Conservation (phyloP, 2,329 filamentous ascomycete genomes). For the Xylaria sp. region DNA sequence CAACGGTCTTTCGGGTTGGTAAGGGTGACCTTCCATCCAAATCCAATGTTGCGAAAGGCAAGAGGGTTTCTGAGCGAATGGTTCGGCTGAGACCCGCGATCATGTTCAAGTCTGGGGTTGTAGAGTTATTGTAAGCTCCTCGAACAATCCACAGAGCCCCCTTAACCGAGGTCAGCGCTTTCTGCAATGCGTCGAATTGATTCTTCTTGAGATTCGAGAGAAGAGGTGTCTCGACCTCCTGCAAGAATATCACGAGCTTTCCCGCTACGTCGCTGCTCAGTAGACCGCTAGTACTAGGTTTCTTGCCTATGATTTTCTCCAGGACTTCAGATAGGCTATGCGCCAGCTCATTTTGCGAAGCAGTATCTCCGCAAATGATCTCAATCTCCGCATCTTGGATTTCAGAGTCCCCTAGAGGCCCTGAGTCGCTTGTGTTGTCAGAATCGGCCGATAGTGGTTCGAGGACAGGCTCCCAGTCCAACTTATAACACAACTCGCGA, state of each 20-base stretch:
- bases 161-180: constrained; percentile 36
- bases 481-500: constrained; percentile 53
- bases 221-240: constrained; percentile 52
- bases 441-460: constrained; percentile 34
- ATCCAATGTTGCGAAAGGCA: constrained; percentile 44
- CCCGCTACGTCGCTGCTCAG: constrained; percentile 40
- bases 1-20: constrained; percentile 26
- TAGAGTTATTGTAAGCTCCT: constrained; percentile 43
- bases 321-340: constrained; percentile 43
- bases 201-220: constrained; percentile 47
- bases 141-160: constrained; percentile 47
- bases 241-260: constrained; percentile 50
- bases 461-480: constrained; percentile 52
- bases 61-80: constrained; percentile 42
- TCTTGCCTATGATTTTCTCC: constrained; percentile 42
- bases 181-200: constrained; percentile 46
- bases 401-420: constrained; percentile 19
- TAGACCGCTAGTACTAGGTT: constrained; percentile 42
- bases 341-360: constrained; percentile 42
- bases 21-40: constrained; percentile 38
- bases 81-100: constrained; percentile 43
- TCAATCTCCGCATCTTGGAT: constrained; percentile 42
- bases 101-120: constrained; percentile 43
- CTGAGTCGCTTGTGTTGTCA: constrained; percentile 21
- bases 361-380: constrained; percentile 47